A percentile compares a stretch with the other conserved stretches of the same genome.
Conservation (phyloP, 2,329 filamentous ascomycete genomes). For the Shiraia sp. region DNA sequence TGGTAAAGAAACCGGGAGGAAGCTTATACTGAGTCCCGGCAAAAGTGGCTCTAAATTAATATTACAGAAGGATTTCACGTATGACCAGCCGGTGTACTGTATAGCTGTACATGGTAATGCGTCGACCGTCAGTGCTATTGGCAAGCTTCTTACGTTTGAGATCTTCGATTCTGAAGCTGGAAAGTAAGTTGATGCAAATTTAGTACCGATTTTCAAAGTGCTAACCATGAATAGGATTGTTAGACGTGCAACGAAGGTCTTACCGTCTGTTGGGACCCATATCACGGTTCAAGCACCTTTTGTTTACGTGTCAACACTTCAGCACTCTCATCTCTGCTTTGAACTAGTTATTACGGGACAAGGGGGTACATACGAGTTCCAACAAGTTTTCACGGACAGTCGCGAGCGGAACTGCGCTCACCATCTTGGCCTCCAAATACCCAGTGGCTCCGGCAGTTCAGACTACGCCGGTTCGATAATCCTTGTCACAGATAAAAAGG, state of each 20-base stretch:
- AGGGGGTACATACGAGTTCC: constrained; percentile 21
- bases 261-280: constrained; percentile 56
- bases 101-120: constrained; percentile 31
- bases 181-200: constrained; percentile 13
- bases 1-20: constrained; percentile 30
- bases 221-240: constrained; percentile 43
- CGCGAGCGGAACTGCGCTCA: constrained; percentile 31
- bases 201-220: not conserved
- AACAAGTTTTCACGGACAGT: constrained; percentile 35
- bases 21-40: constrained; percentile 33
- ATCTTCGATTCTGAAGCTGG: constrained; percentile 28
- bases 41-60: constrained; percentile 55
- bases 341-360: constrained; percentile 44
- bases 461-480: constrained; percentile 20
- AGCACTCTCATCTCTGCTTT: constrained; percentile 58
- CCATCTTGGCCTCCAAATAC: constrained; percentile 27
- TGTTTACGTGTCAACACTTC: constrained; percentile 59
- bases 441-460: not conserved
- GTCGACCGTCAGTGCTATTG: constrained; percentile 30
- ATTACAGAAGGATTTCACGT: constrained; percentile 46
- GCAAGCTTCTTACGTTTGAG: constrained; percentile 33
- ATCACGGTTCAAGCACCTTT: constrained; percentile 52
- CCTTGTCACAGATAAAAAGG: constrained; percentile 40
- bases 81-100: constrained; percentile 36
- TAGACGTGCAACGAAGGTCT: constrained; percentile 41